phyloP scores from a whole-genome alignment of 805 yeast genomes.

The Yamadazyma paraphyllophila region DNA sequence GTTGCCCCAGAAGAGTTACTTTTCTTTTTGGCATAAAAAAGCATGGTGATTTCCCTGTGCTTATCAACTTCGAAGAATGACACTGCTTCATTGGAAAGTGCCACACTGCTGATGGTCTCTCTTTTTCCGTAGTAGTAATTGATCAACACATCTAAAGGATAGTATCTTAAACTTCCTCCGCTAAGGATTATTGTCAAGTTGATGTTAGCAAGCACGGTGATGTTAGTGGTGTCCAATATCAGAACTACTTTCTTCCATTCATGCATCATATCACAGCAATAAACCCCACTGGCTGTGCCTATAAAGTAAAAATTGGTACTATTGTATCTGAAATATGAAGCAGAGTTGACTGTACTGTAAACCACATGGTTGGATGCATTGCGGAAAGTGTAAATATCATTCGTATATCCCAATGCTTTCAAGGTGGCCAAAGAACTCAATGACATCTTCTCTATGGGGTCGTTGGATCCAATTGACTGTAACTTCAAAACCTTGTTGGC shows the following conservation, averaged over 20 bases:
- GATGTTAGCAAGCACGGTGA: slow-evolving; percentile 58
- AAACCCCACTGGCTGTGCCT: slow-evolving; percentile 67
- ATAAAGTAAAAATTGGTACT: slow-evolving; percentile 48
- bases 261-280: slow-evolving; percentile 43
- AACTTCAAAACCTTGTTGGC: slow-evolving; percentile 48
- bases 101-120: slow-evolving; percentile 44
- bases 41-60: slow-evolving; percentile 59
- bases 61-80: slow-evolving; percentile 66
- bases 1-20: slow-evolving; percentile 40
- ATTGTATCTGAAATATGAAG: slow-evolving; percentile 45
- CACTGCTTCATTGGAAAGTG: slow-evolving; percentile 47
- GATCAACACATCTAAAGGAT: slow-evolving; percentile 60
- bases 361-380: slow-evolving; percentile 24
- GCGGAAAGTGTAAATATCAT: slow-evolving; percentile 24
- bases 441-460: slow-evolving; percentile 44
- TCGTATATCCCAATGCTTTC: slow-evolving; percentile 20
- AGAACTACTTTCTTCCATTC: slow-evolving; percentile 62
- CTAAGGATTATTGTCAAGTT: slow-evolving; percentile 58
- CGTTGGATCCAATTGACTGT: slow-evolving; percentile 51
- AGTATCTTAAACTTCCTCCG: slow-evolving; percentile 58
- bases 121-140: slow-evolving; percentile 51
- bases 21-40: slow-evolving; percentile 56
- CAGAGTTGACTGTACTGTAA: slow-evolving; percentile 40
- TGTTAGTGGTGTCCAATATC: slow-evolving; percentile 50
- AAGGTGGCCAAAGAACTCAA: slow-evolving; percentile 21